Percentiles rank a stretch among this genome's conserved stretches.
These are phyloP conservation scores for Zoysia pacifica DNA, from an alignment of 176 grass and related monocot genomes.

Conservation along the genomic window DNA sequence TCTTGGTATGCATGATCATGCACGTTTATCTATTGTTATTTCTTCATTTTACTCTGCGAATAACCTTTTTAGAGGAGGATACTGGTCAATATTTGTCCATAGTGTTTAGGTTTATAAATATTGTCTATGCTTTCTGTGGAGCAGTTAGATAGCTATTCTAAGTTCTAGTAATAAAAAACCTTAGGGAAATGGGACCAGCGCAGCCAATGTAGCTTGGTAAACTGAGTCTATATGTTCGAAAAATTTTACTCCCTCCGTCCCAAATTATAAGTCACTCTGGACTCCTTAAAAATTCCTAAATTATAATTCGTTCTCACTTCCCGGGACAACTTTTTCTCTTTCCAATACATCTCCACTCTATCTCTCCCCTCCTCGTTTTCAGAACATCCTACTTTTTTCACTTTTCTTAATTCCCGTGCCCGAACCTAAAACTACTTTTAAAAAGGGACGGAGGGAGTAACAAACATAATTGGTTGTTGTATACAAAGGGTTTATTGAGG, in stretches of 20 bases:
- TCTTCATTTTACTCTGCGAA: neutral
- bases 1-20: slow-evolving; percentile 70
- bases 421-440: too few species aligned
- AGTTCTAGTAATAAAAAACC: slow-evolving; percentile 1
- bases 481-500: neutral
- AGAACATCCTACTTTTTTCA: too few species aligned
- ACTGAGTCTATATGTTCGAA: neutral
- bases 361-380: too few species aligned
- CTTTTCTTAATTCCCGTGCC: too few species aligned
- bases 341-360: too few species aligned
- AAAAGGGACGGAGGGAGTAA: neutral
- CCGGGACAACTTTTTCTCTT: too few species aligned
- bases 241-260: neutral
- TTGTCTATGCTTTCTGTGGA: neutral
- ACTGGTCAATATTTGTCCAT: neutral
- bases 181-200: slow-evolving; percentile 3
- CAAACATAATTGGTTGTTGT: neutral
- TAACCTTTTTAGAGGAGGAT: slow-evolving; percentile 2
- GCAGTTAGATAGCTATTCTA: neutral
- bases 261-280: too few species aligned
- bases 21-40: neutral
- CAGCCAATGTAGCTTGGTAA: neutral
- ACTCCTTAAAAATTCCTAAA: too few species aligned
- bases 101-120: slow-evolving; percentile 5
- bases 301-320: too few species aligned